A percentile compares a stretch with the other conserved stretches of the same genome.
These are phyloP conservation scores for Acacia crassicarpa DNA, from an alignment of 306 rosid species.

Conservation along the genomic window DNA sequence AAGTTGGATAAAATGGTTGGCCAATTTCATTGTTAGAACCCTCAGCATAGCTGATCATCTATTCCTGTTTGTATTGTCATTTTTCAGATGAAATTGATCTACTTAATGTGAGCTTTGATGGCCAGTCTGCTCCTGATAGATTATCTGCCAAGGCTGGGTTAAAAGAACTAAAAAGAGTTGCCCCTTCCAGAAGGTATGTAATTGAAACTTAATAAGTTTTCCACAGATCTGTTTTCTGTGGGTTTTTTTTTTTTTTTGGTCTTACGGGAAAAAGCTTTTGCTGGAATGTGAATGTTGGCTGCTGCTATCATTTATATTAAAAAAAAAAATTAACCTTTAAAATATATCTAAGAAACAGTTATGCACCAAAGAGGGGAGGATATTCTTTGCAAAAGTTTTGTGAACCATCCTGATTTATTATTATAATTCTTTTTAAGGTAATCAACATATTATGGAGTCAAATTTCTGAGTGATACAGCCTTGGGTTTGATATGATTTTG, in stretches of 20 bases:
- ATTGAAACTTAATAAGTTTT: conserved; percentile 11
- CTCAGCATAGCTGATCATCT: conserved; percentile 27
- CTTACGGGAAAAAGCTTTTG: not conserved
- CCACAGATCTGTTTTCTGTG: not conserved
- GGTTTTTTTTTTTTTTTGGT: not conserved
- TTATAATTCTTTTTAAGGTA: not conserved
- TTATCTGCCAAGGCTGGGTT: conserved; percentile 84
- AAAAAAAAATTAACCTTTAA: not conserved
- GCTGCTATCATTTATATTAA: not conserved
- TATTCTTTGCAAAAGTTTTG: not conserved
- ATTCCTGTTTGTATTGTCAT: conserved; percentile 50
- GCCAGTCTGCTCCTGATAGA: conserved; percentile 85
- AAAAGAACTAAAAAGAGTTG: conserved; percentile 65
- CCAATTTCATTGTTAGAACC: conserved; percentile 19
- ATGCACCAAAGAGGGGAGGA: not conserved
- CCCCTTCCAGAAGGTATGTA: conserved; percentile 80
- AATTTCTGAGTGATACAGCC: not conserved
- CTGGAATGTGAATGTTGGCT: not conserved
- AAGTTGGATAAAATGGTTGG: conserved; percentile 28
- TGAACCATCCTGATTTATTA: not conserved
- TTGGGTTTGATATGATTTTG: not conserved
- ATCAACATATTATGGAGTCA: not conserved
- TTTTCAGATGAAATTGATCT: conserved; percentile 84
- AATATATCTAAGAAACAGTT: not conserved
- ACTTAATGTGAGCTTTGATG: conserved; percentile 92